Evolutionary conservation across 768 basidiomycete species (phyloP).

Genomic region (Phlebiopsis gigantea): DNA sequence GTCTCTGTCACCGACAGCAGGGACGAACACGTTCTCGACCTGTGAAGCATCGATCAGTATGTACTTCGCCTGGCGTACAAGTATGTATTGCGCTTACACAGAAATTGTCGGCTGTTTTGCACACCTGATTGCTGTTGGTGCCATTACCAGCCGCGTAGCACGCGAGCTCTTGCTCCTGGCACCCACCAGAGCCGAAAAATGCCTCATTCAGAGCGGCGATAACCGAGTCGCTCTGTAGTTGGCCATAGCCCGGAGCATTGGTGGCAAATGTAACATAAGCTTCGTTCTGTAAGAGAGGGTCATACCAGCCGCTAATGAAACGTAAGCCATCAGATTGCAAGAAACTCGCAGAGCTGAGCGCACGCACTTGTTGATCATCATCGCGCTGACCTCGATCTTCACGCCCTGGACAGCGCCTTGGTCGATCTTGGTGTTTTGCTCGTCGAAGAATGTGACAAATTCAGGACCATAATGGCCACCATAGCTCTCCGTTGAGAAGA

Average conservation of each 20-base stretch:
- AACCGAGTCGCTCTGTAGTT: constrained; percentile 43
- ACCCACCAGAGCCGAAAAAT: constrained; percentile 45
- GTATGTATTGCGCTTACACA: constrained; percentile 41
- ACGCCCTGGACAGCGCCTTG: constrained; percentile 42
- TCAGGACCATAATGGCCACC: constrained; percentile 64
- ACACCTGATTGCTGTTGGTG: constrained; percentile 42
- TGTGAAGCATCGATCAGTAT: constrained; percentile 18
- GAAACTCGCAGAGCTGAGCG: not conserved
- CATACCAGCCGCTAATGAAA: constrained; percentile 52
- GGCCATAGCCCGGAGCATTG: constrained; percentile 63
- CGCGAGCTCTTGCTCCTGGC: constrained; percentile 46
- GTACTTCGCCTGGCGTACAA: not conserved
- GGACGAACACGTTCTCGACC: constrained; percentile 42
- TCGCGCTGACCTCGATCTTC: constrained; percentile 46
- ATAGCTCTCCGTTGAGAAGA: constrained; percentile 62
- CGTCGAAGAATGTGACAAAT: constrained; percentile 59
- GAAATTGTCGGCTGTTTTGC: constrained; percentile 44
- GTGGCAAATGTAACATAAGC: constrained; percentile 57
- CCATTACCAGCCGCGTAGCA: constrained; percentile 53
- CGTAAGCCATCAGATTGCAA: not conserved
- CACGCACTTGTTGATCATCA: constrained; percentile 44
- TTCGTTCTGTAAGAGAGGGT: constrained; percentile 57
- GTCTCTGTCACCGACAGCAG: constrained; percentile 50
- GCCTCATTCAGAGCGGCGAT: constrained; percentile 42
- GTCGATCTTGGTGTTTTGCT: constrained; percentile 52